These are phyloP conservation scores for Sugiyamaella castrensis DNA, from an alignment of 1,139 yeast species.

Conservation along the genomic window DNA sequence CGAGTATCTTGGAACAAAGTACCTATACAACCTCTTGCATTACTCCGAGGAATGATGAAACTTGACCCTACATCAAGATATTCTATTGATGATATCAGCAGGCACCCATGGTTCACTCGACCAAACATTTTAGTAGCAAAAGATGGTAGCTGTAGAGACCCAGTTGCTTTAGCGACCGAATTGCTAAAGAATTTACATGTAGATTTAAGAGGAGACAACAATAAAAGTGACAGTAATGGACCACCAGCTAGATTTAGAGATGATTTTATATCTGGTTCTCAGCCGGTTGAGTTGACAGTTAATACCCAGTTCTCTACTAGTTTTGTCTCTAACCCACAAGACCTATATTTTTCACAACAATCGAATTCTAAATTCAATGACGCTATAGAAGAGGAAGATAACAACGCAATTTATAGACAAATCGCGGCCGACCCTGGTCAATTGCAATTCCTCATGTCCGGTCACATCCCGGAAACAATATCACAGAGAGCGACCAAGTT, in stretches of 20 bases:
- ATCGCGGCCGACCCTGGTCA: slow-evolving; percentile 49
- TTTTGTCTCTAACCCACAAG: not conserved
- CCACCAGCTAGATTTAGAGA: too few relatives aligned
- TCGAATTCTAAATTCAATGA: not conserved
- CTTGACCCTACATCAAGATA: slow-evolving; percentile 79
- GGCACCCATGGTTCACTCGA: slow-evolving; percentile 77
- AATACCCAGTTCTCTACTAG: not conserved
- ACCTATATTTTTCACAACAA: slow-evolving; percentile 23
- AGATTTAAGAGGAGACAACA: slow-evolving; percentile 32
- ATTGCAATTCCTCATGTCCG: slow-evolving; percentile 44
- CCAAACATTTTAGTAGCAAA: slow-evolving; percentile 18
- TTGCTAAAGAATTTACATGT: slow-evolving; percentile 30
- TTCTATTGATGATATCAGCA: slow-evolving; percentile 70
- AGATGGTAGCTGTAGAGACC: slow-evolving; percentile 7
- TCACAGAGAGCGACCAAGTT: slow-evolving; percentile 34
- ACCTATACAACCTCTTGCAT: slow-evolving; percentile 70
- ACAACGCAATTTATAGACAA: slow-evolving; percentile 39
- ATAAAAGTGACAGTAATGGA: too few relatives aligned
- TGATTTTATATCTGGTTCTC: slow-evolving; percentile 10
- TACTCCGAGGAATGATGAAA: slow-evolving; percentile 99
- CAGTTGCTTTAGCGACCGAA: slow-evolving; percentile 40
- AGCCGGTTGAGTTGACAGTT: slow-evolving; percentile 7
- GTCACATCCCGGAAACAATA: slow-evolving; percentile 28
- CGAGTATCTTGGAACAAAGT: slow-evolving; percentile 68
- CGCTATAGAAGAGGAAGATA: slow-evolving; percentile 19